Evolutionary conservation across 371 early-diverging fungal species (phyloP).

Genomic region (Sporodiniella umbellata): DNA sequence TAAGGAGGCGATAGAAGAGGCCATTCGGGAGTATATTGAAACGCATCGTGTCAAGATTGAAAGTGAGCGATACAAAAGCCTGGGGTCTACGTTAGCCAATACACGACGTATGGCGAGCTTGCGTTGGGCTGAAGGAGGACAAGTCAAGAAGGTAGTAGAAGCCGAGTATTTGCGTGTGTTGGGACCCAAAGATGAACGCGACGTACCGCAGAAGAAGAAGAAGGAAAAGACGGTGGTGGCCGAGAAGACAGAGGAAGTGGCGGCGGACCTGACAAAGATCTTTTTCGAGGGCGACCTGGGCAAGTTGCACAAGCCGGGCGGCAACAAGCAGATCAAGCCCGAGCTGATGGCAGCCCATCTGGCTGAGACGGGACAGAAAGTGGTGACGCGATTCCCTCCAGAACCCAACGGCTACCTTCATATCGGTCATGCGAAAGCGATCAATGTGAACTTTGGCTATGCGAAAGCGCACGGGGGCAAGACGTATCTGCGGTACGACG

Average conservation of each 20-base stretch:
- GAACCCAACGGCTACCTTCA: constrained; percentile 99
- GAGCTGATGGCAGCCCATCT: constrained; percentile 93
- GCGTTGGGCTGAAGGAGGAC: constrained; percentile 88
- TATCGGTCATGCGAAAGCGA: constrained; percentile 99
- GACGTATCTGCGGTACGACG: constrained; percentile 97
- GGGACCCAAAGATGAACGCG: constrained; percentile 96
- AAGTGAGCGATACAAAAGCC: constrained; percentile 78
- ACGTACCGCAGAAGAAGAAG: constrained; percentile 71
- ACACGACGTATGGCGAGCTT: constrained; percentile 67
- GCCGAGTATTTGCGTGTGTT: constrained; percentile 76
- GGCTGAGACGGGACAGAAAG: constrained; percentile 91
- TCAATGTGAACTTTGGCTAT: constrained; percentile 99
- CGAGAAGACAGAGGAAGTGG: constrained; percentile 35
- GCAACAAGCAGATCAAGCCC: constrained; percentile 95
- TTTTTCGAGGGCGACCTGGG: constrained; percentile 92
- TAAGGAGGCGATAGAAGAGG: constrained; percentile 58
- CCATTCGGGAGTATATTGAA: constrained; percentile 58
- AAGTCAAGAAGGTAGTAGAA: constrained; percentile 86
- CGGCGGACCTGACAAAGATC: constrained; percentile 44
- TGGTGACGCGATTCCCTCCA: constrained; percentile 99
- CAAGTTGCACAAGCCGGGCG: constrained; percentile 95
- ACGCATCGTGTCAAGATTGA: constrained; percentile 68
- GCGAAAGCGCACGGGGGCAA: constrained; percentile 92
- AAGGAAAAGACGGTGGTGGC: constrained; percentile 49
- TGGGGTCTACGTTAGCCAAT: constrained; percentile 73